Evolutionary conservation across 2,329 filamentous ascomycete species (phyloP).

Genomic region (Leptosphaerulina australis): DNA sequence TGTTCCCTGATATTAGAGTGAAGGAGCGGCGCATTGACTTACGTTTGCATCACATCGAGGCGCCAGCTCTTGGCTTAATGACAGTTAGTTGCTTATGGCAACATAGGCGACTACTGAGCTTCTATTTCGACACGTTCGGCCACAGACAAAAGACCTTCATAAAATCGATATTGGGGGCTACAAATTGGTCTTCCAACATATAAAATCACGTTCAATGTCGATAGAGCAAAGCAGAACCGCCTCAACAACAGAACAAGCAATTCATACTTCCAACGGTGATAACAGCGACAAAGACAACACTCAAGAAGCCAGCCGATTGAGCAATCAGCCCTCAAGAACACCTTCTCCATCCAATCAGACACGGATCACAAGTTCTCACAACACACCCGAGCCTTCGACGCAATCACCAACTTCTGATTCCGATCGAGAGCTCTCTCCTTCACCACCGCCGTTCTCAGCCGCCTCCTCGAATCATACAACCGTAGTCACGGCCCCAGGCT

Average conservation of each 20-base stretch:
- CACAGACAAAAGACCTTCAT: conserved; percentile 19
- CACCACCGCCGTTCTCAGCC: too few relatives aligned
- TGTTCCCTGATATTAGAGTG: too few relatives aligned
- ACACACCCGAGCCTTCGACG: conserved; percentile 17
- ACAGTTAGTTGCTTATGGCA: conserved; percentile 37
- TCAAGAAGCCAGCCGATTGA: conserved; percentile 7
- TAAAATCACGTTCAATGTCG: conserved; percentile 22
- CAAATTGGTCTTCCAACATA: conserved; percentile 23
- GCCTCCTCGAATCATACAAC: conserved; percentile 16
- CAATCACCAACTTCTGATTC: conserved; percentile 14
- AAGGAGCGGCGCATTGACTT: conserved; percentile 29
- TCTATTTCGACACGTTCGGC: conserved; percentile 34
- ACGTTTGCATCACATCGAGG: conserved; percentile 26
- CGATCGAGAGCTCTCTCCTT: conserved; percentile 10
- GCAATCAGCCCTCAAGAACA: conserved; percentile 21
- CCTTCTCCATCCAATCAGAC: conserved; percentile 35
- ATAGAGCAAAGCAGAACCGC: not conserved
- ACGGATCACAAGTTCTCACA: conserved; percentile 16
- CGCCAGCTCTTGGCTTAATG: conserved; percentile 27
- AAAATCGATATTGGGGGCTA: conserved; percentile 20
- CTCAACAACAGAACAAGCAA: conserved; percentile 18
- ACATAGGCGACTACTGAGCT: conserved; percentile 25
- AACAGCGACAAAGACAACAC: too few relatives aligned
- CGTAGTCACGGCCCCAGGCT: conserved; percentile 12
- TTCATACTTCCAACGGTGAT: conserved; percentile 16